Conservation (phyloP, 1,284 basidiomycete genomes). For the Neotropicomus parvogracilis region DNA sequence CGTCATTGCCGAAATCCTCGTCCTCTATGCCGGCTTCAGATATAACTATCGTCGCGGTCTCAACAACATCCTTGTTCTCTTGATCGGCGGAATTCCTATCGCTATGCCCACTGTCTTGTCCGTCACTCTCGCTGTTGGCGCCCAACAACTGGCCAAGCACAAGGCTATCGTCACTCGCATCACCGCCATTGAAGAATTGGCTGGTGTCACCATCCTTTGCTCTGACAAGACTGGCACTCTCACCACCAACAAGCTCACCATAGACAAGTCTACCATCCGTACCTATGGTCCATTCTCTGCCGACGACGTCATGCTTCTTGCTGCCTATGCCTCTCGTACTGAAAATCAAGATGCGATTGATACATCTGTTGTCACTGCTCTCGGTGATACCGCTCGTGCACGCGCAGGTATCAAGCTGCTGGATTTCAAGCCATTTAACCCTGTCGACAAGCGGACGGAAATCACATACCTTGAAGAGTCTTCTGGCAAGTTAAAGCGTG, state of each 20-base stretch:
- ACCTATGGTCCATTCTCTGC: constrained; percentile 87
- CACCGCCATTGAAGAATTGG: constrained; percentile 95
- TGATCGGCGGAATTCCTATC: constrained; percentile 99
- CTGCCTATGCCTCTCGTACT: constrained; percentile 94
- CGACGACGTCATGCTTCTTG: constrained; percentile 89
- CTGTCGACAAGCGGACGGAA: constrained; percentile 98
- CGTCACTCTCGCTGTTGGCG: constrained; percentile 95
- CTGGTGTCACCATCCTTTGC: constrained; percentile 95
- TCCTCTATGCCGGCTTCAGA: constrained; percentile 83
- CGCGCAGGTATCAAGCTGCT: constrained; percentile 92
- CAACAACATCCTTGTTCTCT: constrained; percentile 92
- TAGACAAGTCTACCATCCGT: constrained; percentile 89
- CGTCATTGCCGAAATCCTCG: constrained; percentile 85
- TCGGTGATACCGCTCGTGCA: constrained; percentile 71
- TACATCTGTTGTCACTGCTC: constrained; percentile 77
- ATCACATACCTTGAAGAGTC: constrained; percentile 95
- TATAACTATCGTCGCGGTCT: constrained; percentile 92
- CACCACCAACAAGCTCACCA: constrained; percentile 98
- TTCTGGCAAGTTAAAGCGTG: constrained; percentile 92
- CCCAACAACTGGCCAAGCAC: constrained; percentile 96
- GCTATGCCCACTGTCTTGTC: constrained; percentile 97
- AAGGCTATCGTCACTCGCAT: constrained; percentile 98
- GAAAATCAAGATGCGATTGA: constrained; percentile 99
- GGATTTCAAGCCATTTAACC: constrained; percentile 99
- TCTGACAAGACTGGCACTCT: constrained; percentile 98